phyloP scores from a whole-genome alignment of 345 rosid genomes.

The Iberis pinnata region DNA sequence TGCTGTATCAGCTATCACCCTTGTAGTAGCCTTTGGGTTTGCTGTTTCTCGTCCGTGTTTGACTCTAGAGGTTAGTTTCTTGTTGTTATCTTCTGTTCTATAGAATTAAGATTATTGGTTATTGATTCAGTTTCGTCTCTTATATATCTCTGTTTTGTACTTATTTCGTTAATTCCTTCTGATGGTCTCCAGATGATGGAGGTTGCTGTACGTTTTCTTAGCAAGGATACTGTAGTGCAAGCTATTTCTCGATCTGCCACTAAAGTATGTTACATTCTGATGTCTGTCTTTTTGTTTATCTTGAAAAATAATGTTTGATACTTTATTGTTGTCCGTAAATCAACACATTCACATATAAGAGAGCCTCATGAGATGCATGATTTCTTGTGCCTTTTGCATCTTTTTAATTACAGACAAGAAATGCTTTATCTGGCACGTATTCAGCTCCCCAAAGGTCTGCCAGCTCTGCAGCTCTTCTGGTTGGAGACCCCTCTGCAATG shows the following conservation, averaged over 20 bases:
- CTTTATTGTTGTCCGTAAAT: constrained; percentile 6
- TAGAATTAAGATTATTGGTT: neutral
- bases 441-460: constrained; percentile 99
- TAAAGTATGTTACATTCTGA: constrained; percentile 50
- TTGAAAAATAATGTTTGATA: neutral
- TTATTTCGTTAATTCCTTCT: constrained; percentile 22
- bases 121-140: neutral
- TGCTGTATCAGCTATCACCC: constrained; percentile 94
- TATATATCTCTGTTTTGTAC: neutral
- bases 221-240: constrained; percentile 93
- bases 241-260: constrained; percentile 97
- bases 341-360: constrained; percentile 5
- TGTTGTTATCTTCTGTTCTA: constrained; percentile 16
- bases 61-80: constrained; percentile 71
- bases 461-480: constrained; percentile 96
- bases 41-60: constrained; percentile 99
- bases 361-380: constrained; percentile 9
- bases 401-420: constrained; percentile 68
- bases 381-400: constrained; percentile 6
- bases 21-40: constrained; percentile 96
- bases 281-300: constrained; percentile 11
- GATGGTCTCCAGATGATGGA: constrained; percentile 79
- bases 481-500: constrained; percentile 89
- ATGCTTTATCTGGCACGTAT: constrained; percentile 96
- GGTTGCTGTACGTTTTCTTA: constrained; percentile 94